phyloP scores from a whole-genome alignment of 345 rosid genomes.

The Hirschfeldia incana region DNA sequence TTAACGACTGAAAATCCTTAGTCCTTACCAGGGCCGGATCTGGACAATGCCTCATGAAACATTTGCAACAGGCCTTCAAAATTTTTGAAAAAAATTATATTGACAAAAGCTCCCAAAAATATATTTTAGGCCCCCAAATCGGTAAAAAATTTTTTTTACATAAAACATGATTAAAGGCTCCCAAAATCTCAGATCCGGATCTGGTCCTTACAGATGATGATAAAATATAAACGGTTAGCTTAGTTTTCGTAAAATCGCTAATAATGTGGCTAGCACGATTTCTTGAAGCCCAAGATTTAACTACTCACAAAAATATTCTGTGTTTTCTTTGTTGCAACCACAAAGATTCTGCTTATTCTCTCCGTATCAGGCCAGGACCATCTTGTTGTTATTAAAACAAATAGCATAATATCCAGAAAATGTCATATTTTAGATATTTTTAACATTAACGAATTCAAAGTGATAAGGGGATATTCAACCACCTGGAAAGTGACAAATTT shows the following conservation, averaged over 20 bases:
- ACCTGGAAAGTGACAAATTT: too few species aligned
- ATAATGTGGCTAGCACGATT: background rate
- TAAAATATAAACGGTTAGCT: background rate
- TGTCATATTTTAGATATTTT: background rate
- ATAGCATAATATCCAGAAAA: background rate
- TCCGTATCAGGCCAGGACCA: background rate
- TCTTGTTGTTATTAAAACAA: background rate
- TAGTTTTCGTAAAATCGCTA: background rate
- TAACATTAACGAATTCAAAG: background rate
- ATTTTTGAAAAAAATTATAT: too few species aligned
- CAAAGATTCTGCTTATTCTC: background rate
- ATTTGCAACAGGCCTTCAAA: too few species aligned
- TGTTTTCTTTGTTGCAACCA: background rate
- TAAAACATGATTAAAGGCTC: too few species aligned
- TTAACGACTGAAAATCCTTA: background rate
- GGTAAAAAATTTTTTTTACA: too few species aligned
- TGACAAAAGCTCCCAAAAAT: too few species aligned
- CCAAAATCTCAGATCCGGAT: too few species aligned
- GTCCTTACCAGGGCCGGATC: too few species aligned
- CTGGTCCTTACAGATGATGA: background rate
- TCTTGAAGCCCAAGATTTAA: background rate
- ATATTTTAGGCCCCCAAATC: background rate
- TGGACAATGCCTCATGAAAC: too few species aligned
- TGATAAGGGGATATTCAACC: background rate
- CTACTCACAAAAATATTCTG: background rate